These are phyloP conservation scores for Boletus holoroseus DNA, from an alignment of 1,284 basidiomycete genomes.

Conservation along the genomic window DNA sequence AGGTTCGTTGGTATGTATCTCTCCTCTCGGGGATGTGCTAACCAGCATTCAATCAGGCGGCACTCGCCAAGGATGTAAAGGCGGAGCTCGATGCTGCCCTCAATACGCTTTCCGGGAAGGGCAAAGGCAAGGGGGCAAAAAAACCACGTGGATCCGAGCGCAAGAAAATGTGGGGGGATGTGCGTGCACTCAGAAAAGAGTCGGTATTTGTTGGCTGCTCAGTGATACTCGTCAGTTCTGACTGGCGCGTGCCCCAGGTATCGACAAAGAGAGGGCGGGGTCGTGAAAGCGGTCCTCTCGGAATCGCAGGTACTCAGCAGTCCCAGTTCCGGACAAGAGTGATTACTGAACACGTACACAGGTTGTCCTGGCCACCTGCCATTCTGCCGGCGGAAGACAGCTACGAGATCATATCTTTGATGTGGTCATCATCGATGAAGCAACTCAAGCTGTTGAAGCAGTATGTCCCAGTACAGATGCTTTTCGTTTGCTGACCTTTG, in stretches of 20 bases:
- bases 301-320: conserved; percentile 58
- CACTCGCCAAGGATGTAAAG: conserved; percentile 80
- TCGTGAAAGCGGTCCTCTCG: conserved; percentile 74
- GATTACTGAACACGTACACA: conserved; percentile 27
- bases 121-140: conserved; percentile 72
- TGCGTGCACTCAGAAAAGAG: conserved; percentile 88
- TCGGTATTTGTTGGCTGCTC: conserved; percentile 35
- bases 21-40: neutral
- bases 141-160: conserved; percentile 70
- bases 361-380: conserved; percentile 90
- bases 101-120: conserved; percentile 65
- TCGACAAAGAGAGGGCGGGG: conserved; percentile 78
- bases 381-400: conserved; percentile 81
- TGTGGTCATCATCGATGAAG: conserved; percentile 92
- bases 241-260: conserved; percentile 47
- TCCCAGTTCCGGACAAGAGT: conserved; percentile 45
- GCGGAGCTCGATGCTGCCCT: conserved; percentile 72
- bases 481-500: neutral
- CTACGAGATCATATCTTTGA: conserved; percentile 77
- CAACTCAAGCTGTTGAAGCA: conserved; percentile 93
- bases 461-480: conserved; percentile 39
- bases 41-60: conserved; percentile 43
- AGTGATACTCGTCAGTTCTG: neutral
- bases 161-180: conserved; percentile 87
- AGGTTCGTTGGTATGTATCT: conserved; percentile 37